Base-by-base conservation (phyloP, 1,139 yeast species). In the Diutina neorugosa region DNA sequence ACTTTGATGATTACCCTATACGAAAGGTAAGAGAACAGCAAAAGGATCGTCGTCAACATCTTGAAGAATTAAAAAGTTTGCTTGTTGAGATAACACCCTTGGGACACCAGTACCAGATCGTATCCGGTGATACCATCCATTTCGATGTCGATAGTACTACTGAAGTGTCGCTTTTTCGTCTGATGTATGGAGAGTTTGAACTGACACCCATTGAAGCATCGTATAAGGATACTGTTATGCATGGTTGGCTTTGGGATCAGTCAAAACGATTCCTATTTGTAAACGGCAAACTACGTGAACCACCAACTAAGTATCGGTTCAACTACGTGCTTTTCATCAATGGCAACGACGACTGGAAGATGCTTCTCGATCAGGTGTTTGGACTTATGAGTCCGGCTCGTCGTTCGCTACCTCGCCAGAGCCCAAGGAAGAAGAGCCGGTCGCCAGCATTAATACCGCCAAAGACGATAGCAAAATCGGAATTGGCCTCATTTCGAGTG, bases 401-500 rank as follows among this genome's bases (percentile, higher is more conserved):
- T 2, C 31, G 34, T 12, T 19, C 19, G 8, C 7, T 25, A 7
- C 6, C 21, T 14, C 31, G 48, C 8, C 12, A 7, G 34, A 21
- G 31, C 4, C 48, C 48, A 6, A 6, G n/a, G 11, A 44, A 44
- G 19, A 44, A 25, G 8, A 12, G 48, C 16, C 31, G 11, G 11
- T n/a, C 31, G 2, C 34, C 18, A 8, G 18, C 19, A 23, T 8
- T 23, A 5, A 27, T 27, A 3, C 48, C 48, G 14, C 11, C 23
- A 14, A 25, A 44, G 19, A 44, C 34, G 2, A 44, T 44, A 14
- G 14, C 48, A 2, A 46, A 18, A 6, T 5, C 5, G 11, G 50
- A 46, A 2, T 4, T 46, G 6, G 11, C 14, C 18, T 21, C 25
- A 14, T 4, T 52, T 42, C 12, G n/a, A 14, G 59, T 73, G 1